A percentile compares a stretch with the other conserved stretches of the same genome.
Conservation (phyloP, 208 protist species). For the Acanthamoeba healyi region DNA sequence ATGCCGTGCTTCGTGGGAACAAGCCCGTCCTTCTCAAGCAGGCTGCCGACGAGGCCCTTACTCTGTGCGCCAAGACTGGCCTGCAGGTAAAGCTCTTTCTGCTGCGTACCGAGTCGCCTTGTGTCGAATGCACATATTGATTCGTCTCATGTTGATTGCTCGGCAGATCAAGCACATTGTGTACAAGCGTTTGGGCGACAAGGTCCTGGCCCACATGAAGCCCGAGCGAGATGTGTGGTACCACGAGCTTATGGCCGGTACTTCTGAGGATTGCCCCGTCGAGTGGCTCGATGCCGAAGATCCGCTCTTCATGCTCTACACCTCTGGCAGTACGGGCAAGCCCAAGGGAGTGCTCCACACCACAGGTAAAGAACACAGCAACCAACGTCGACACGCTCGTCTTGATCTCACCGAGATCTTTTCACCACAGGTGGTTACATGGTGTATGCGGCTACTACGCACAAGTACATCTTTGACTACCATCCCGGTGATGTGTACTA, state of each 20-base stretch:
- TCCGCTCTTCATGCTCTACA: slow-evolving; percentile 98
- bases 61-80: slow-evolving; percentile 81
- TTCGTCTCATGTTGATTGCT: background rate
- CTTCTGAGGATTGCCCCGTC: slow-evolving; percentile 87
- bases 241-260: slow-evolving; percentile 75
- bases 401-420: background rate
- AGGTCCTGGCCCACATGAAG: slow-evolving; percentile 91
- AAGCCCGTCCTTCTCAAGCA: slow-evolving; percentile 95
- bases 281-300: slow-evolving; percentile 96
- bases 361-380: slow-evolving; percentile 65
- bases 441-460: slow-evolving; percentile 94
- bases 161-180: slow-evolving; percentile 44
- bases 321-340: slow-evolving; percentile 97
- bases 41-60: slow-evolving; percentile 91
- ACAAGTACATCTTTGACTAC: slow-evolving; percentile 97
- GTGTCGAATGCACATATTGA: too few species aligned
- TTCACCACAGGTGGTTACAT: slow-evolving; percentile 92
- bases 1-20: slow-evolving; percentile 88
- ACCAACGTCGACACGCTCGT: background rate
- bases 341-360: slow-evolving; percentile 95
- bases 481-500: slow-evolving; percentile 96
- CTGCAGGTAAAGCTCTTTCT: too few species aligned
- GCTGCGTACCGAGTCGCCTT: too few species aligned
- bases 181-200: slow-evolving; percentile 55
- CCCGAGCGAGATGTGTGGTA: background rate